phyloP scores from a whole-genome alignment of 2,329 filamentous ascomycete species.

The Orbilia javanica region DNA sequence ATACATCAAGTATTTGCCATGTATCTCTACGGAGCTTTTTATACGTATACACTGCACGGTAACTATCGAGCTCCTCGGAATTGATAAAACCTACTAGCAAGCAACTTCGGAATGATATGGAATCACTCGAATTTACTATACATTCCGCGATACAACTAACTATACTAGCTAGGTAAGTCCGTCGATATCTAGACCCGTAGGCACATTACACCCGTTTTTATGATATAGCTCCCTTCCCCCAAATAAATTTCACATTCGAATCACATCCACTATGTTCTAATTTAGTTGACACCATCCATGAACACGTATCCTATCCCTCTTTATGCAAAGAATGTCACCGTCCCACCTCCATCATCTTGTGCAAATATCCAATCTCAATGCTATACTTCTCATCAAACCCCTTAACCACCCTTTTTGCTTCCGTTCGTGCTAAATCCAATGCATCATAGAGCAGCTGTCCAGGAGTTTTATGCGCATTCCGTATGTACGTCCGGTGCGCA shows the following conservation, averaged over 20 bases:
- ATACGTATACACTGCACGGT: neutral
- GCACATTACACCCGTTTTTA: neutral
- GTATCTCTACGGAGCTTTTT: constrained; percentile 23
- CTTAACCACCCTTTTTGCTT: constrained; percentile 33
- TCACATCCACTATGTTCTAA: neutral
- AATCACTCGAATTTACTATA: neutral
- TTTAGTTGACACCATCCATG: neutral
- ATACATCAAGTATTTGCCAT: too few relatives aligned
- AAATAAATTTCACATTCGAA: neutral
- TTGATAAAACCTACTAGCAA: neutral
- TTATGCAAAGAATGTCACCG: constrained; percentile 9
- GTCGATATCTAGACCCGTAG: neutral
- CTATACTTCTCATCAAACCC: constrained; percentile 56
- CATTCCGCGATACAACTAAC: neutral
- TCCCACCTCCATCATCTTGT: constrained; percentile 56
- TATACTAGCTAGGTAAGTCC: neutral
- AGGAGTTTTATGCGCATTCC: constrained; percentile 55
- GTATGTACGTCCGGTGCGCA: constrained; percentile 43
- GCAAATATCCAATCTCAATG: constrained; percentile 57
- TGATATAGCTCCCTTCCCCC: neutral
- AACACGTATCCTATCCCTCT: neutral
- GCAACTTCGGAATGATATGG: neutral
- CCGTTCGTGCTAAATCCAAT: constrained; percentile 42
- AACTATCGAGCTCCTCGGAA: neutral
- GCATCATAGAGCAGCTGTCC: constrained; percentile 48